Evolutionary conservation across 2,329 filamentous ascomycete species (phyloP), one percentile per base, ranked within the genome.

Genomic region (Aureobasidium uvarum): DNA sequence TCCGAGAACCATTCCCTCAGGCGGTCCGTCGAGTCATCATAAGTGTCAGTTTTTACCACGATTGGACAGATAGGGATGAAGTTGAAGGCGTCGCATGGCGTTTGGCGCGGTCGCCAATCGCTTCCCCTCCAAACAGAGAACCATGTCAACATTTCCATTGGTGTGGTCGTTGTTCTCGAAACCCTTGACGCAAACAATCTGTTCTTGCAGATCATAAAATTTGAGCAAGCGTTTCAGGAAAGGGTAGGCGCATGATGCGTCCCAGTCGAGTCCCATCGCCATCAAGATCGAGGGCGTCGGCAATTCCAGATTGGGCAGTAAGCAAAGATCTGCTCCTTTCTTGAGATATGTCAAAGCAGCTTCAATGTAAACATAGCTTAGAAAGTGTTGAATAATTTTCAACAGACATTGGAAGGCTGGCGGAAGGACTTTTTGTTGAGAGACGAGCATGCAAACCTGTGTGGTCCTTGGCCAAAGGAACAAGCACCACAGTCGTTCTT

Each of bases 211-310:
- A 3, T n/a, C 39, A 20, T 31, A n/a, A 23, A 23, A 20, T 13
- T 16, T 20, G 13, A 56, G 52, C 23, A 58, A 41, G 54, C 20
- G 38, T 45, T 33, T 45, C 38, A 58, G 25, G 25, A 58, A 58
- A 31, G 54, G 54, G 5, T 20, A 13, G 45, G 25, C 25, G 16
- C 33, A 31, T 20, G 38, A 31, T 5, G 10, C 4, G 18, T 58
- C 16, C 54, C 54, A 58, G 25, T 45, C 54, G 14, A 58, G 54
- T 3, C 38, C 38, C 39, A 58, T 43, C 7, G 38, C 38, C 25
- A 45, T n/a, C 13, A 43, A 5, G 3, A 33, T n/a, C 28, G 50
- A 20, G 33, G 50, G 50, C 31, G n/a, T n/a, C n/a, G n/a, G 11
- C 6, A 23, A 5, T 20, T 16, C 20, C 23, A 8, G 5, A 25